Conservation (phyloP, 495 filamentous ascomycete species). For the Talaromyces ruber region DNA sequence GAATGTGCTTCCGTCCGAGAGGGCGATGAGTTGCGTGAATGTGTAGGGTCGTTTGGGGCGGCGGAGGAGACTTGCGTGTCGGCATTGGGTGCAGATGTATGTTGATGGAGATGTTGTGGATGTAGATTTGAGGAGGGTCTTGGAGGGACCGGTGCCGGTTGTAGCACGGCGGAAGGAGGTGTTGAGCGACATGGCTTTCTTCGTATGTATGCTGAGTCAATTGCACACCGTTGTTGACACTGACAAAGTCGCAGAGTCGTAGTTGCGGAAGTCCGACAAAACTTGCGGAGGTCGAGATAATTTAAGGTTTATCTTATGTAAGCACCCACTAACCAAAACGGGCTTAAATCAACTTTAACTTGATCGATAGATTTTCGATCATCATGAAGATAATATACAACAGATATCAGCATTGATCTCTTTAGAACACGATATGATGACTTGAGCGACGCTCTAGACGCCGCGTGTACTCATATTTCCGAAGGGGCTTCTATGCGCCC, state of each 20-base stretch:
- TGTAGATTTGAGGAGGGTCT: slow-evolving; percentile 9
- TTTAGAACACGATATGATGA: background rate
- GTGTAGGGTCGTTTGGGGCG: slow-evolving; percentile 88
- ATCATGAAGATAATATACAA: background rate
- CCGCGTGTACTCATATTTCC: background rate
- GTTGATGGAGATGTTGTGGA: slow-evolving; percentile 25
- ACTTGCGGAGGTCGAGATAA: slow-evolving; percentile 1
- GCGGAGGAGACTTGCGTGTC: slow-evolving; percentile 81
- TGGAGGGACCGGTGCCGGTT: slow-evolving; percentile 8
- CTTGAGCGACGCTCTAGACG: background rate
- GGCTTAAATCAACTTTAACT: background rate
- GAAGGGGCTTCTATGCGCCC: background rate
- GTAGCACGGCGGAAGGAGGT: slow-evolving; percentile 35
- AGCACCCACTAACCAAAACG: background rate
- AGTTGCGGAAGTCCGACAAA: slow-evolving; percentile 1
- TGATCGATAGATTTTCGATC: background rate
- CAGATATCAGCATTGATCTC: background rate
- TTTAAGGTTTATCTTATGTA: slow-evolving; percentile 3
- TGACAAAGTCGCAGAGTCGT: background rate
- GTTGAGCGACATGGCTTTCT: slow-evolving; percentile 26
- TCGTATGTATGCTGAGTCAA: background rate
- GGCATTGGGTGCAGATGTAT: slow-evolving; percentile 43
- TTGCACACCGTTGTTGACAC: background rate
- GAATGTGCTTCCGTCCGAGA: slow-evolving; percentile 86
- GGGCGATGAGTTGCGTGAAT: slow-evolving; percentile 91